Evolutionary conservation across 768 basidiomycete genomes (phyloP), one percentile per base, ranked within the genome.

Genomic region (Imleria badia): DNA sequence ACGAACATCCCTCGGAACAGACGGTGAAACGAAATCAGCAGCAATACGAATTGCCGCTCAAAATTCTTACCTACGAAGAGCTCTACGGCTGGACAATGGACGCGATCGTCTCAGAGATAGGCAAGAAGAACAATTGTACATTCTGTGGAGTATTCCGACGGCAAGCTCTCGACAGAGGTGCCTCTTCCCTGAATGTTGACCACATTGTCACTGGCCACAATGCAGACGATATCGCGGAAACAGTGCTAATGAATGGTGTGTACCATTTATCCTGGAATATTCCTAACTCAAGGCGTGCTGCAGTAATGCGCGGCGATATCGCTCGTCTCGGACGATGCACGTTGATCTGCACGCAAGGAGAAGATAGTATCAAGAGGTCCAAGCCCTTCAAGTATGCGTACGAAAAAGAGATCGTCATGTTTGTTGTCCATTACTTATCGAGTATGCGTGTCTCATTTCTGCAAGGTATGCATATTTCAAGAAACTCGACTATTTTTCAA

Each of bases 51-150:
- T 87, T 98, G 72, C 95, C 96, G 0, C 82, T 99, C 36, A 97
- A 96, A 75, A 98, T 99, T 52, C 79, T 98, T 23, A 92, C 91
- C 2, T 99, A 99, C 59, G 86, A 93, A 58, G 95, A 98, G 64
- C 80, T 98, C 6, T 99, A 98, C 62, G 97, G 97, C 17, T 98
- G 97, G 96, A 98, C 96, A 2, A 99, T 99, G 96, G 97, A 99
- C 63, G 81, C 84, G 15, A 91, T 99, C 52, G 96, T 99, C 43
- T 80, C 86, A n/a, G 86, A 95, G 70, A 84, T 98, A 23, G 97
- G 97, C 31, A 85, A 84, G 75, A 97, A 97, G 80, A 98, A 97
- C 64, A 99, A 98, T 65, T 99, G 97, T 72, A 99, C 97, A 0
- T 99, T 98, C 73, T 99, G 97, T 64, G 97, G 97, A 19, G 97